Base-by-base conservation (phyloP, 805 yeast species). In the Schwanniomyces polymorphus region DNA sequence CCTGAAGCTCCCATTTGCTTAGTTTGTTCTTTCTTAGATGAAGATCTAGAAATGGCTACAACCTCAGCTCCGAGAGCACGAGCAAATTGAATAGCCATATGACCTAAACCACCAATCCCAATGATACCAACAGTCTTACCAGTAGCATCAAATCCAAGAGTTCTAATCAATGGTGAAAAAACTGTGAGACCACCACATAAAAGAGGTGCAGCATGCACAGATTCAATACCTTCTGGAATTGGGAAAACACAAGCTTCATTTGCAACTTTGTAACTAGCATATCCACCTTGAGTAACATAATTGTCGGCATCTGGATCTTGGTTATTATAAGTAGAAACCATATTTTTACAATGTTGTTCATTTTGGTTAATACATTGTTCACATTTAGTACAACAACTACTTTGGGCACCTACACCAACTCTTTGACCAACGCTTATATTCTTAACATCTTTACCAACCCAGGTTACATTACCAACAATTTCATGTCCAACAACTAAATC, bases 391-490 rank as follows among this genome's bases (percentile, higher is more conserved):
- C 95, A 87, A 29, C 86, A 71, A 48, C 68, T 71, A 25, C 76
- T 72, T 59, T 81, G 84, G 18, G 94, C 92, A 55, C 96, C 95
- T 41, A 86, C 78, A 45, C 92, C 96, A 27, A 86, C 94, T 53
- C 89, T 74, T 54, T 88, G 85, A 46, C 95, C 96, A 17, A 84
- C 61, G 60, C 74, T 79, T 69, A 66, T 75, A 42, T 50, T 70
- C 6, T 65, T 63, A 54, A 86, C 81, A 33, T 76, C 68, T 12
- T 72, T 53, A 45, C 94, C 96, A 38, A 85, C 71, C 34, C 68
- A 73, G 14, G 79, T 70, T 27, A 84, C 84, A 27, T 62, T 69
- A 41, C 89, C 89, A 40, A 84, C 68, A 52, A 84, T 75, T 62
- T 84, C 89, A 63, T 84, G 89, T 26, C 90, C 90, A 7, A 68